Percentiles rank a stretch among this genome's conserved stretches.
These are phyloP conservation scores for Candida fluviatilis DNA, from an alignment of 805 yeast genomes.

Conservation along the genomic window DNA sequence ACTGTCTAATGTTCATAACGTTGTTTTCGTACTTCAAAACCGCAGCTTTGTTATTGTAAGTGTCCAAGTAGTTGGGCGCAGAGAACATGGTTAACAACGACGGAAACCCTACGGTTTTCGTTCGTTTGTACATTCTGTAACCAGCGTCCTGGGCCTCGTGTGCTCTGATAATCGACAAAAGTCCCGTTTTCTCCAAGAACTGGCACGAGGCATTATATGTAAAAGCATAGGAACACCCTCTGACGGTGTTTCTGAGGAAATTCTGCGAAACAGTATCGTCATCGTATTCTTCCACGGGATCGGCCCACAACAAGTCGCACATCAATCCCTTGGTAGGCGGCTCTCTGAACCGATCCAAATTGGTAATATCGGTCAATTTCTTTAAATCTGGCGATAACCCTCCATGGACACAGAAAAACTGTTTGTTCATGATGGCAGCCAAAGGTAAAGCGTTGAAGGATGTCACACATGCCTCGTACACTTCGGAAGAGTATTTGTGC, in stretches of 20 bases:
- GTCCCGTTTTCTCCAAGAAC: slow-evolving; percentile 71
- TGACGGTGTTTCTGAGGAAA: slow-evolving; percentile 63
- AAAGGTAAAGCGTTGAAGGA: slow-evolving; percentile 87
- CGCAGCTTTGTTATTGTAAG: slow-evolving; percentile 93
- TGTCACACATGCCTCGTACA: slow-evolving; percentile 70
- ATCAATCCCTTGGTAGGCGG: slow-evolving; percentile 91
- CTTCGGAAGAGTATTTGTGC: slow-evolving; percentile 64
- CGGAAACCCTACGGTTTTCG: slow-evolving; percentile 83
- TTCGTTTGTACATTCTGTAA: slow-evolving; percentile 86
- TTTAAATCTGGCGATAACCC: slow-evolving; percentile 86
- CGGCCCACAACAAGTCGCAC: slow-evolving; percentile 96
- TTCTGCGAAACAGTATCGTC: slow-evolving; percentile 39
- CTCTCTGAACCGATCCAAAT: slow-evolving; percentile 76
- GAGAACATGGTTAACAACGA: slow-evolving; percentile 86
- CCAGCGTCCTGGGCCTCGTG: slow-evolving; percentile 99
- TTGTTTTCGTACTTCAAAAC: slow-evolving; percentile 86
- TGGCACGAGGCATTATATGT: slow-evolving; percentile 79
- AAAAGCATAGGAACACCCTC: slow-evolving; percentile 92
- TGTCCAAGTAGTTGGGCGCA: slow-evolving; percentile 92
- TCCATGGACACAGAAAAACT: slow-evolving; percentile 95
- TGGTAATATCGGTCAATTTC: slow-evolving; percentile 62
- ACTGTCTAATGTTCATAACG: slow-evolving; percentile 93
- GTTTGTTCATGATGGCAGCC: slow-evolving; percentile 90
- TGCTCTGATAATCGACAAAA: slow-evolving; percentile 85
- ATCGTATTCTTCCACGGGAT: slow-evolving; percentile 84